Evolutionary conservation across 768 basidiomycete genomes (phyloP).

Genomic region (Suillus discolor): DNA sequence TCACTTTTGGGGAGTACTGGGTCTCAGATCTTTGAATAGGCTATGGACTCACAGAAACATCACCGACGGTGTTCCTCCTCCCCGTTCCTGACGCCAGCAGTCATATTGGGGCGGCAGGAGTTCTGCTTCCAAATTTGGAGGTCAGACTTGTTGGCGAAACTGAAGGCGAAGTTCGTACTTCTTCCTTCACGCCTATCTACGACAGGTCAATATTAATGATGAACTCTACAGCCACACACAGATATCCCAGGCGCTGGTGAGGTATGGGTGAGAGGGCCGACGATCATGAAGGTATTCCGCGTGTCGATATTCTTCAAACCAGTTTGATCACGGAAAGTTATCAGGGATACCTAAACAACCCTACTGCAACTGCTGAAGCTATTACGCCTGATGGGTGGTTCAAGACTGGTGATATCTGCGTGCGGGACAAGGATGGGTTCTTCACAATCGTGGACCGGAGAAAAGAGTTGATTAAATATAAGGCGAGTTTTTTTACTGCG

Average conservation of each 20-base stretch:
- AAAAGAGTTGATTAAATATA: constrained; percentile 80
- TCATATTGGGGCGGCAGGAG: constrained; percentile 69
- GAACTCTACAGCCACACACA: constrained; percentile 24
- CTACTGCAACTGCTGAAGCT: constrained; percentile 63
- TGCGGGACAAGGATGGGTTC: constrained; percentile 67
- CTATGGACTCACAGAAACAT: constrained; percentile 84
- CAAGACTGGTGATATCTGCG: constrained; percentile 85
- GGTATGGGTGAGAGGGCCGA: constrained; percentile 79
- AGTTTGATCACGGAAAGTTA: constrained; percentile 6
- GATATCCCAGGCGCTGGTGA: constrained; percentile 60
- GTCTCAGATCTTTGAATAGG: constrained; percentile 38
- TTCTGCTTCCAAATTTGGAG: constrained; percentile 74
- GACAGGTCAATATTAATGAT: neutral
- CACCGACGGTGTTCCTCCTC: constrained; percentile 67
- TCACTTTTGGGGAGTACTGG: neutral
- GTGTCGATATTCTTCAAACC: neutral
- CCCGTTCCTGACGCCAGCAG: constrained; percentile 41
- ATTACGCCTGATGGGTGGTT: constrained; percentile 82
- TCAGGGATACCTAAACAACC: constrained; percentile 78
- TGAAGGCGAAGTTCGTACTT: constrained; percentile 43
- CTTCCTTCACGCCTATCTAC: neutral
- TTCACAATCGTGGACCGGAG: constrained; percentile 74
- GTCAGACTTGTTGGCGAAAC: constrained; percentile 70
- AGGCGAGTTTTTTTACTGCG: constrained; percentile 34
- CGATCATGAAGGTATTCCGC: constrained; percentile 69